These are phyloP conservation scores for Scedosporium dehoogii DNA, from an alignment of 2,329 filamentous ascomycete species.

Conservation along the genomic window DNA sequence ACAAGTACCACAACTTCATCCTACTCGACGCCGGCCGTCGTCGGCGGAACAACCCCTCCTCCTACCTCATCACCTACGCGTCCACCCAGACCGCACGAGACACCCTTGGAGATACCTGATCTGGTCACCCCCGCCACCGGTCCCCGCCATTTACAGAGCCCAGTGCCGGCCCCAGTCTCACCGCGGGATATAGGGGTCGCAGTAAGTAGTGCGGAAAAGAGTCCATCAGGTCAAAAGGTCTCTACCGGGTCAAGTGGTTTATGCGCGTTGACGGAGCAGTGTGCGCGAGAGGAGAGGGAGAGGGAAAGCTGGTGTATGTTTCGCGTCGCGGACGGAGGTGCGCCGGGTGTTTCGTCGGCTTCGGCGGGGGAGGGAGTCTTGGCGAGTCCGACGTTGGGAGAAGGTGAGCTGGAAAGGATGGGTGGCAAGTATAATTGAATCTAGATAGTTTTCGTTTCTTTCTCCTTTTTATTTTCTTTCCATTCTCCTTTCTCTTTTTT, in stretches of 20 bases:
- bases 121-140: constrained; percentile 15
- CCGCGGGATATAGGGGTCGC: constrained; percentile 9
- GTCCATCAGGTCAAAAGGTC: constrained; percentile 10
- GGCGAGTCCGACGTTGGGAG: constrained; percentile 12
- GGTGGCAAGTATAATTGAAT: constrained; percentile 16
- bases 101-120: constrained; percentile 25
- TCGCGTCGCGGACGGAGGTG: constrained; percentile 10
- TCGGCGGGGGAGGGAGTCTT: constrained; percentile 4
- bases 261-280: constrained; percentile 20
- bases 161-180: not conserved
- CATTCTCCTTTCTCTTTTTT: not conserved
- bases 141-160: not conserved
- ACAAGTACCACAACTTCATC: not conserved
- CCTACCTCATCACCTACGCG: constrained; percentile 21
- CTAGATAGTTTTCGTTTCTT: not conserved
- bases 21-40: not conserved
- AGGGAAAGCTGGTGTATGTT: constrained; percentile 25
- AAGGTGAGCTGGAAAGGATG: constrained; percentile 18
- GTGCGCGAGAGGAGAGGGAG: constrained; percentile 17
- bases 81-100: constrained; percentile 25
- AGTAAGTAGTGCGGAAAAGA: constrained; percentile 9
- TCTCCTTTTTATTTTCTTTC: not conserved
- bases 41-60: constrained; percentile 4
- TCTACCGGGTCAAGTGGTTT: constrained; percentile 18
- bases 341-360: constrained; percentile 1